Evolutionary conservation across 202 grass and related monocot species (phyloP).

Genomic region (Hordeum pubiflorum): DNA sequence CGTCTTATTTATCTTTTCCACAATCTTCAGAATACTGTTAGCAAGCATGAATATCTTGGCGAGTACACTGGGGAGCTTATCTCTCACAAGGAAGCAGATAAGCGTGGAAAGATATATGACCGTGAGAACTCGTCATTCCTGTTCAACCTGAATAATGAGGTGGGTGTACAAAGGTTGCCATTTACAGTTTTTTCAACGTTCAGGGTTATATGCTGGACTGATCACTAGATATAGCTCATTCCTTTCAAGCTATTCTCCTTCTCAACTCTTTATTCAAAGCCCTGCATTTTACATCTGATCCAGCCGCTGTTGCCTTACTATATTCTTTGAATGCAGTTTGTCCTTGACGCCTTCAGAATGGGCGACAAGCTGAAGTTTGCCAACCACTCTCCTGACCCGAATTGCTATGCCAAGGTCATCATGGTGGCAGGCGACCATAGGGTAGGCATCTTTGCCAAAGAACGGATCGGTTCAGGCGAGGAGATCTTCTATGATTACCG

Average conservation of each 20-base stretch:
- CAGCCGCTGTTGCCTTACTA: background rate
- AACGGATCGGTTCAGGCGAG: slow-evolving; percentile 73
- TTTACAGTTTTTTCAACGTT: background rate
- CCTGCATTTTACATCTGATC: background rate
- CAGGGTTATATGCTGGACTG: background rate
- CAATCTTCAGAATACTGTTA: slow-evolving; percentile 72
- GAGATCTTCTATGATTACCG: slow-evolving; percentile 93
- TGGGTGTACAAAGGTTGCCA: slow-evolving; percentile 16
- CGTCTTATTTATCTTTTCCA: slow-evolving; percentile 13
- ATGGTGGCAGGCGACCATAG: slow-evolving; percentile 94
- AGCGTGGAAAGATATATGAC: slow-evolving; percentile 95
- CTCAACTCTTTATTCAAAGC: background rate
- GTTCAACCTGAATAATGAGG: slow-evolving; percentile 98
- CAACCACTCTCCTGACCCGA: slow-evolving; percentile 92
- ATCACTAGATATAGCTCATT: background rate
- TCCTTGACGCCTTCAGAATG: slow-evolving; percentile 93
- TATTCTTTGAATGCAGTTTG: slow-evolving; percentile 58
- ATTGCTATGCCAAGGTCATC: slow-evolving; percentile 95
- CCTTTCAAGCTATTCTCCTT: background rate
- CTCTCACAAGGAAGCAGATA: slow-evolving; percentile 92
- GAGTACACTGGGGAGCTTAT: slow-evolving; percentile 97
- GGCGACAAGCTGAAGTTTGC: slow-evolving; percentile 97
- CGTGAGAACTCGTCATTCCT: slow-evolving; percentile 94
- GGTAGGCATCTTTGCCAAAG: slow-evolving; percentile 98
- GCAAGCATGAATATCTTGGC: slow-evolving; percentile 93